These are phyloP conservation scores for Kitagawia praeruptora DNA, from an alignment of 129 eudicot genomes.

Conservation along the genomic window DNA sequence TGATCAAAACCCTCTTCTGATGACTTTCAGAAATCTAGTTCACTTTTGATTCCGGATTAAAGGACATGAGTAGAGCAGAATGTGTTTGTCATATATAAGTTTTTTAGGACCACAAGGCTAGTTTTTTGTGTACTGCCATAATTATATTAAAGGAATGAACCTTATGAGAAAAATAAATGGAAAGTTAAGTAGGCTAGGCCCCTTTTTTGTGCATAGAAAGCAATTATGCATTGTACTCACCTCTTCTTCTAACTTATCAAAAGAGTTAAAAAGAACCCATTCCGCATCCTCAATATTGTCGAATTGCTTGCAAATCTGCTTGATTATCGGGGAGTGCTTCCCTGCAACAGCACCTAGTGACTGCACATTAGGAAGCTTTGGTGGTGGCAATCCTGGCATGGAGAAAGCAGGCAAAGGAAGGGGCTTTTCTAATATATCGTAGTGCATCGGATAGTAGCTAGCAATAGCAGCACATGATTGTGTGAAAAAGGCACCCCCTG, in stretches of 20 bases:
- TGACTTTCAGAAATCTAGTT: background rate
- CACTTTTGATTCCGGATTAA: background rate
- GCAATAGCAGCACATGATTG: constrained; percentile 42
- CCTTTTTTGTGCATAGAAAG: background rate
- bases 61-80: background rate
- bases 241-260: constrained; percentile 36
- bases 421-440: constrained; percentile 13
- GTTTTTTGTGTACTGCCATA: background rate
- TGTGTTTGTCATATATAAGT: background rate
- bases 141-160: background rate
- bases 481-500: constrained; percentile 37
- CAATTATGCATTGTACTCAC: constrained; percentile 13
- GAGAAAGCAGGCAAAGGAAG: constrained; percentile 17
- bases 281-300: constrained; percentile 31
- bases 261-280: constrained; percentile 46
- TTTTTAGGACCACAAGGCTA: background rate
- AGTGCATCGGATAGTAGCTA: constrained; percentile 29
- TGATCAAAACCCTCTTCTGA: background rate
- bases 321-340: constrained; percentile 24
- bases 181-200: background rate
- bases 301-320: constrained; percentile 24
- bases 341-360: constrained; percentile 27
- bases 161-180: background rate
- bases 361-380: constrained; percentile 20
- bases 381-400: constrained; percentile 22